phyloP scores from a whole-genome alignment of 192 early-diverging fungal genomes.

The Spinellus fusiger region DNA sequence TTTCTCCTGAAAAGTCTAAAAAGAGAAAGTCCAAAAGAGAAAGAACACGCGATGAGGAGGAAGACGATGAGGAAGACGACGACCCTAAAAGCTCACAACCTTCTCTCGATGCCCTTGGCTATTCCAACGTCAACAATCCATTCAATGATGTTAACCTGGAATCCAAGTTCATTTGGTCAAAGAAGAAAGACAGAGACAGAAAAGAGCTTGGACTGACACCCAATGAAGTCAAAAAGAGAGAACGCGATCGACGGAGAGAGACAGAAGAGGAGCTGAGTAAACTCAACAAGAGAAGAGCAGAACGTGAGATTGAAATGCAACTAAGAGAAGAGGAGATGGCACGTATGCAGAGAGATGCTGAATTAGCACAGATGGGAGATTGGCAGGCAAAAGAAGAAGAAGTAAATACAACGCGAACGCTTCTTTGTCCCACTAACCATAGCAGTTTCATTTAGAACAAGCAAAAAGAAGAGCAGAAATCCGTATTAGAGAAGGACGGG shows the following conservation, averaged over 20 bases:
- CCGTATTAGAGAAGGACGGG: constrained; percentile 77
- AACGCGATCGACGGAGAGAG: constrained; percentile 50
- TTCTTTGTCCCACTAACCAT: neutral
- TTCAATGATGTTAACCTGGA: constrained; percentile 75
- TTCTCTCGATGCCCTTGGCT: constrained; percentile 30
- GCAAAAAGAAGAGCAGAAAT: constrained; percentile 90
- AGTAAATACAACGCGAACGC: constrained; percentile 1
- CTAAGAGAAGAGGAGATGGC: constrained; percentile 75
- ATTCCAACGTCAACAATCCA: constrained; percentile 72
- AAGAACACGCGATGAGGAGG: constrained; percentile 1
- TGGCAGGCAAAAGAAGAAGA: constrained; percentile 92
- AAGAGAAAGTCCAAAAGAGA: constrained; percentile 24
- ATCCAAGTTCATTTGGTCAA: constrained; percentile 91
- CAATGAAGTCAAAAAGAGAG: constrained; percentile 49
- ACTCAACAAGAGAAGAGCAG: constrained; percentile 68
- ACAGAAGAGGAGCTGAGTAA: constrained; percentile 76
- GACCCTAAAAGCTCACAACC: constrained; percentile 1
- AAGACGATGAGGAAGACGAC: constrained; percentile 4
- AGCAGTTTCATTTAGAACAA: constrained; percentile 82
- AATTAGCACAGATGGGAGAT: constrained; percentile 87
- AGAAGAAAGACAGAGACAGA: constrained; percentile 81
- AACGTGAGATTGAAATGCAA: constrained; percentile 78
- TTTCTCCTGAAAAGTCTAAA: constrained; percentile 6
- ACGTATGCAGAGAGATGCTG: constrained; percentile 75
- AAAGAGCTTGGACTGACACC: constrained; percentile 55